Evolutionary conservation across 495 filamentous ascomycete genomes (phyloP).

Genomic region (Penicillium macrosclerotiorum): DNA sequence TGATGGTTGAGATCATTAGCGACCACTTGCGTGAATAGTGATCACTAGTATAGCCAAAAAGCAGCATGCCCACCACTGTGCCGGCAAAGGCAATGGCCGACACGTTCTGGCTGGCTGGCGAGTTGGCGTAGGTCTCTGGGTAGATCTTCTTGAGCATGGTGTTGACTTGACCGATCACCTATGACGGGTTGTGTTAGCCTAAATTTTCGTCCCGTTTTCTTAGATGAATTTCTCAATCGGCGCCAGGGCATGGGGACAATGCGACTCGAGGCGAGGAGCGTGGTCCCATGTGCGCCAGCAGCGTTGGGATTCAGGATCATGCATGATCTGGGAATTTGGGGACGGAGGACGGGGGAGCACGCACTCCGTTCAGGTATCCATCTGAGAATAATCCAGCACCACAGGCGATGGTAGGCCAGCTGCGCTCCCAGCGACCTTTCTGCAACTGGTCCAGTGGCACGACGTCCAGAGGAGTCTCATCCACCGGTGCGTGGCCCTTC

Average conservation of each 20-base stretch:
- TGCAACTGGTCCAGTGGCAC: constrained; percentile 35
- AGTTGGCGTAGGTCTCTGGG: constrained; percentile 57
- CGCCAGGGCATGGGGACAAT: no score
- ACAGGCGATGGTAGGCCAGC: constrained; percentile 73
- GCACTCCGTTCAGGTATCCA: constrained; percentile 81
- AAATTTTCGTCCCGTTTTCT: no score
- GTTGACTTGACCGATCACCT: constrained; percentile 82
- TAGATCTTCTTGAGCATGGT: constrained; percentile 69
- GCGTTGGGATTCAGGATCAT: no score
- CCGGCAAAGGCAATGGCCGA: constrained; percentile 82
- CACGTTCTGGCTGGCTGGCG: constrained; percentile 66
- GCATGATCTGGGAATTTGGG: no score
- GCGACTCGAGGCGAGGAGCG: no score
- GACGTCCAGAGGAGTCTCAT: constrained; percentile 18
- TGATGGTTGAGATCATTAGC: constrained; percentile 73
- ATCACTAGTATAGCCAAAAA: constrained; percentile 81
- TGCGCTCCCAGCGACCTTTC: constrained; percentile 58
- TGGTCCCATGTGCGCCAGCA: no score
- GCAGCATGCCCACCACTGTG: constrained; percentile 78
- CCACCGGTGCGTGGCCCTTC: constrained; percentile 12
- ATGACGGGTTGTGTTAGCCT: constrained; percentile 4
- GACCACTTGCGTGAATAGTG: constrained; percentile 81
- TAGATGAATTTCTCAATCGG: no score
- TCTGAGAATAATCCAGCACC: constrained; percentile 89
- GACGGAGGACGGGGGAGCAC: constrained; percentile 1